Evolutionary conservation across 352 stramenopile species (phyloP), one percentile per base, ranked within the genome.

Genomic region (Phytophthora vignae): DNA sequence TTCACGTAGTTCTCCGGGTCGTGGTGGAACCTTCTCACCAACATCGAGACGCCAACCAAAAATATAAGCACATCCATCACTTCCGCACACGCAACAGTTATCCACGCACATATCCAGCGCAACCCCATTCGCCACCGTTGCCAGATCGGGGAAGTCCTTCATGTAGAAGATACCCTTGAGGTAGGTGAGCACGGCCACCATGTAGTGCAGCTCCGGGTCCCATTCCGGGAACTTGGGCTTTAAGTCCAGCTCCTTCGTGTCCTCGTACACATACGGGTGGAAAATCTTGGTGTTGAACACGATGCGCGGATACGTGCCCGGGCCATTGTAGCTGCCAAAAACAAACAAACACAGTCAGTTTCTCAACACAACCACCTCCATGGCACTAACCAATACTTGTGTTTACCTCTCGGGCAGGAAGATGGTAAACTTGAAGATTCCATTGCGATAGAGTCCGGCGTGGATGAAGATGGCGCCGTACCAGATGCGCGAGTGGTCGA

Each of bases 161-260:
- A 98, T 94, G 84, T 99, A 99, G 85, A 99, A 99, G 65, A 99
- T 98, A 64, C 97, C 98, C 80, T 99, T 99, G 50, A 99, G 79
- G 81, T 98, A 99, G 2, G 96, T 98, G 44, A 99, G 83, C 44
- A 98, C 95, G 11, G 94, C 98, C 9, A 99, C 92, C 79, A 99
- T 94, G 81, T 98, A 99, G 74, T 99, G 95, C 31, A 96, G 83
- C 49, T 96, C 93, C 2, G 94, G 92, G 69, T 98, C 92, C 96
- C 96, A 99, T 56, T 90, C 84, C 0, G 94, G 92, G 62, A 98
- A 98, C 64, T 97, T 95, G 0, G 87, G 83, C 67, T 87, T 91
- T 29, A 99, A 71, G 73, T 98, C 95, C 29, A 99, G 77, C 66
- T 97, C 90, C 63, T 92, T 93, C 11, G 89, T 98, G 64, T 93